Evolutionary conservation across 345 rosid species (phyloP).

Genomic region (Brassica cretica): DNA sequence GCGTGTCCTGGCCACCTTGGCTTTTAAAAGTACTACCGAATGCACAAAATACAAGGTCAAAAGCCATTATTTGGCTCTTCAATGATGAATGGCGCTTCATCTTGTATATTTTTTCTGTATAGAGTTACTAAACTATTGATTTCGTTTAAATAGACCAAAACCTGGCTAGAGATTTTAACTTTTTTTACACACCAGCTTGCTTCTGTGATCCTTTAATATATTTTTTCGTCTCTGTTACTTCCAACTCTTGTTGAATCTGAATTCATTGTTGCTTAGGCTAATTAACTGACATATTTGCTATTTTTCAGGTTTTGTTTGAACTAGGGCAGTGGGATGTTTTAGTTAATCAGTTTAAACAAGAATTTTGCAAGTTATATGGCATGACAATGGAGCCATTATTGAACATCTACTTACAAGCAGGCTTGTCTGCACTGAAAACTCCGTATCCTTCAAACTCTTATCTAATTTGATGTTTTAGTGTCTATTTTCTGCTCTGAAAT

Average conservation of each 20-base stretch:
- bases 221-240: neutral
- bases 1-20: no score
- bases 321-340: slow-evolving; percentile 80
- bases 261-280: neutral
- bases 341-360: slow-evolving; percentile 87
- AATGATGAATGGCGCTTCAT: no score
- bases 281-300: neutral
- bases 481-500: slow-evolving; percentile 8
- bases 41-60: no score
- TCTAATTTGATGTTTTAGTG: slow-evolving; percentile 14
- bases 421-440: slow-evolving; percentile 92
- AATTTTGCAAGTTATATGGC: slow-evolving; percentile 92
- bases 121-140: no score
- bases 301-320: slow-evolving; percentile 75
- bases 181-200: neutral
- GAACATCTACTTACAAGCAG: slow-evolving; percentile 92
- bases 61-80: no score
- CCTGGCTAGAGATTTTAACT: no score
- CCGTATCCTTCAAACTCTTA: slow-evolving; percentile 62
- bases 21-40: no score
- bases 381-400: slow-evolving; percentile 91
- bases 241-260: neutral
- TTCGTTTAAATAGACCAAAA: neutral
- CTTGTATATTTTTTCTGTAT: no score
- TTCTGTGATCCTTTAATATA: slow-evolving; percentile 4